Evolutionary conservation across 2,329 filamentous ascomycete species (phyloP).

Genomic region (Didymella pinodella): DNA sequence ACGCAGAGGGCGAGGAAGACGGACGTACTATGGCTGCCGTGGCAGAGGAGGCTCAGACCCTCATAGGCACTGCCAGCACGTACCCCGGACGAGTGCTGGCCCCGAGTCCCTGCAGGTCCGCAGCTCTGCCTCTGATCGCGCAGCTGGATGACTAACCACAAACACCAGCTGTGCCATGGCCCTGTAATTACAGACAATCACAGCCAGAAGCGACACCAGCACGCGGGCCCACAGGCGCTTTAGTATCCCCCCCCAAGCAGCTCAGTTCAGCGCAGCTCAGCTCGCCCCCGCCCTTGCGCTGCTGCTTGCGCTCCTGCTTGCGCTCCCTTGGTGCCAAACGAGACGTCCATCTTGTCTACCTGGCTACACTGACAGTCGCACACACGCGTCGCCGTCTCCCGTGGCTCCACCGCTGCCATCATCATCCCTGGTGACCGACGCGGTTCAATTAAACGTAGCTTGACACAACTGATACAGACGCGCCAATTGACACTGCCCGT

Average conservation of each 20-base stretch:
- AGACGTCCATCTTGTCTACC: neutral
- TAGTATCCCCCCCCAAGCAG: neutral
- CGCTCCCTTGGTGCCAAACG: constrained; percentile 10
- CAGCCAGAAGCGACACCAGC: neutral
- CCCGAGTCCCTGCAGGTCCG: too few relatives aligned
- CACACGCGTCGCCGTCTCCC: constrained; percentile 15
- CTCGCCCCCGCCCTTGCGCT: too few relatives aligned
- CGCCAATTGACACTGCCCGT: constrained; percentile 27
- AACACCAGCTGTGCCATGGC: neutral
- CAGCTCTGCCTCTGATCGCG: neutral
- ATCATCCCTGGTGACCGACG: constrained; percentile 10
- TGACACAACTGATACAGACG: constrained; percentile 33
- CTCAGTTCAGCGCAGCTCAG: too few relatives aligned
- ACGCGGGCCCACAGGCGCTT: neutral
- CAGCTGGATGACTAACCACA: neutral
- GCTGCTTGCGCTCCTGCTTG: neutral
- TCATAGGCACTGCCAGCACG: neutral
- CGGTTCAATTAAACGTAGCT: constrained; percentile 22
- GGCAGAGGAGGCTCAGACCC: neutral
- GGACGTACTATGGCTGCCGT: neutral
- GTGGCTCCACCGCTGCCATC: constrained; percentile 19
- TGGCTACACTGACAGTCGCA: constrained; percentile 21
- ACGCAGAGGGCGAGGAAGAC: neutral
- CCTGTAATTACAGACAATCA: neutral
- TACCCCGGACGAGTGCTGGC: constrained; percentile 7